Evolutionary conservation across 352 stramenopile genomes (phyloP).

Genomic region (Globisporangium camurandrum): DNA sequence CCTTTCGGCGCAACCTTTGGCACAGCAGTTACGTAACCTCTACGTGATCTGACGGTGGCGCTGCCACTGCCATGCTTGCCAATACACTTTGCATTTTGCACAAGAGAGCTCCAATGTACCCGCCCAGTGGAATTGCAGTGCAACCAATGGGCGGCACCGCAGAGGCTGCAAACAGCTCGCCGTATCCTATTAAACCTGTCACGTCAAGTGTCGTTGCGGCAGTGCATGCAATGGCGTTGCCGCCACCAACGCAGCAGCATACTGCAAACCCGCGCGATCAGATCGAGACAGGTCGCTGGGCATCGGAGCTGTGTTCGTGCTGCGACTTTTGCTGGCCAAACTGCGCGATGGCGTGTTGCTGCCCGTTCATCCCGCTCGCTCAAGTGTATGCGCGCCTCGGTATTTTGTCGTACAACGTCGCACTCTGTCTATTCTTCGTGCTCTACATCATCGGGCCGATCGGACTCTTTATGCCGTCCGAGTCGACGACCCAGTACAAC

Average conservation of each 20-base stretch:
- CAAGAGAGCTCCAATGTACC: background rate
- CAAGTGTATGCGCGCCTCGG: slow-evolving; percentile 21
- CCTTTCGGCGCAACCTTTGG: too few relatives aligned
- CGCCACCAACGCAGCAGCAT: background rate
- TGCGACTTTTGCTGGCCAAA: slow-evolving; percentile 21
- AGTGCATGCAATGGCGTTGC: too few relatives aligned
- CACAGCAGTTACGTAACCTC: too few relatives aligned
- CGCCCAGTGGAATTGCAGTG: background rate
- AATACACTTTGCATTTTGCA: too few relatives aligned
- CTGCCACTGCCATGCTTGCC: too few relatives aligned
- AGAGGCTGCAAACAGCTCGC: too few relatives aligned
- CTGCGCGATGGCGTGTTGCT: slow-evolving; percentile 16
- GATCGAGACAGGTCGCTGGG: slow-evolving; percentile 13
- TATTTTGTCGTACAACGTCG: slow-evolving; percentile 5
- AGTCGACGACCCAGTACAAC: background rate
- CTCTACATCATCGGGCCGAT: slow-evolving; percentile 2
- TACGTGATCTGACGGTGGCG: too few relatives aligned
- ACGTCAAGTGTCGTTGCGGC: too few relatives aligned
- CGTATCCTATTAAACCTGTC: too few relatives aligned
- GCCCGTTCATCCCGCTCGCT: slow-evolving; percentile 21
- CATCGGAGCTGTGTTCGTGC: slow-evolving; percentile 17
- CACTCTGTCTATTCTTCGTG: slow-evolving; percentile 4
- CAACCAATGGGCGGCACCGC: background rate
- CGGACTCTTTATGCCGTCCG: background rate
- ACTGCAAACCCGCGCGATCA: slow-evolving; percentile 3